A percentile compares a stretch with the other conserved stretches of the same genome.
Evolutionary conservation across 129 eudicot species (phyloP).

Genomic region (Chrysanthemum seticuspe): DNA sequence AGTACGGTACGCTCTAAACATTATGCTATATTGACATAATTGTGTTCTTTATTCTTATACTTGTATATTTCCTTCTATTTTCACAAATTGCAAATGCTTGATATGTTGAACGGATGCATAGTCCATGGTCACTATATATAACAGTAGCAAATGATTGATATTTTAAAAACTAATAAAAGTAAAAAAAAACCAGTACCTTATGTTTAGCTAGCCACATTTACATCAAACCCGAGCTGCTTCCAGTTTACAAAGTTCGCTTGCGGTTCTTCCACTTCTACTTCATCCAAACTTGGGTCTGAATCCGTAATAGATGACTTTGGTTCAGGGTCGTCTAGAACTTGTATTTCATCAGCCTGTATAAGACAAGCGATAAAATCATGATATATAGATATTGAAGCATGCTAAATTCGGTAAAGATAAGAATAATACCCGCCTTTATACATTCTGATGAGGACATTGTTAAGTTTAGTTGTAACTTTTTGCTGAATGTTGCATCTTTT

Average conservation of each 20-base stretch:
- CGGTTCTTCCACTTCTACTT: conserved; percentile 21
- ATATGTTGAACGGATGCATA: too few species aligned
- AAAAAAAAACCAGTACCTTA: too few species aligned
- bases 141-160: too few species aligned
- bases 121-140: too few species aligned
- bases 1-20: too few species aligned
- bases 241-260: not conserved
- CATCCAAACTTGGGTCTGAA: conserved; percentile 33
- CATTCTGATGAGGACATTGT: conserved; percentile 34
- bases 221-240: too few species aligned
- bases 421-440: conserved; percentile 41
- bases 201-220: too few species aligned
- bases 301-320: conserved; percentile 37
- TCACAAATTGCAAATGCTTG: too few species aligned
- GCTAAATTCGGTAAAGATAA: not conserved
- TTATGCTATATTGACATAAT: too few species aligned
- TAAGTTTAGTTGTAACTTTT: conserved; percentile 23
- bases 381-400: conserved; percentile 12
- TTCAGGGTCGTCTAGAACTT: conserved; percentile 42
- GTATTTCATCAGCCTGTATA: conserved; percentile 56
- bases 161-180: too few species aligned
- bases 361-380: not conserved
- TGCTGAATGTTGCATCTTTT: conserved; percentile 25
- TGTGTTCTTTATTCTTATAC: too few species aligned
- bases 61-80: too few species aligned